Evolutionary conservation across 768 basidiomycete species (phyloP).

Genomic region (Leucosporidium creatinivorum): DNA sequence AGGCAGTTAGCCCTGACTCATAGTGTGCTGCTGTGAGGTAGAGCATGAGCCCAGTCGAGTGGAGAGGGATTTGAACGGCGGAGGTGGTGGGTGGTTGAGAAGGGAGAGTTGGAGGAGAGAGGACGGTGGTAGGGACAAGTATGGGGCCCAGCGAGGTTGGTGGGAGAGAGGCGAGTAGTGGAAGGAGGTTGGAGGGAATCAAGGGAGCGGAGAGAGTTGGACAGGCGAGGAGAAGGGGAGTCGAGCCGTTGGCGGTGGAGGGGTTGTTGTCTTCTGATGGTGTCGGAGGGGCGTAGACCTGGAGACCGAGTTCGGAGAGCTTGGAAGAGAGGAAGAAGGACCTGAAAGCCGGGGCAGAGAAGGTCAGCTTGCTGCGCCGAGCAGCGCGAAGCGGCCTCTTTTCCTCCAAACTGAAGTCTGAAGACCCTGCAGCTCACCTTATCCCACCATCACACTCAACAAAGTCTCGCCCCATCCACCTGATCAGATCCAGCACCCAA

Average conservation of each 20-base stretch:
- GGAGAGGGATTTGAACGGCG: background rate
- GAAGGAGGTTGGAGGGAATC: constrained; percentile 14
- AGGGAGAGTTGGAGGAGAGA: background rate
- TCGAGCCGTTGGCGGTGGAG: too few relatives aligned
- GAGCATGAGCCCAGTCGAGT: constrained; percentile 14
- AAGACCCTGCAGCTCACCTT: constrained; percentile 1
- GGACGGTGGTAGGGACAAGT: constrained; percentile 3
- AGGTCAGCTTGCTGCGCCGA: too few relatives aligned
- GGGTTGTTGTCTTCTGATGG: background rate
- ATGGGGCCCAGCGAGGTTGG: background rate
- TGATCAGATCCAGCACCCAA: constrained; percentile 27
- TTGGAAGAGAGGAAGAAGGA: constrained; percentile 30
- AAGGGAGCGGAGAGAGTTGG: background rate
- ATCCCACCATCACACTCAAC: constrained; percentile 19
- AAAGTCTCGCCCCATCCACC: constrained; percentile 17
- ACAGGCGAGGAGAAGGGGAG: background rate
- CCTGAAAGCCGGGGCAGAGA: background rate
- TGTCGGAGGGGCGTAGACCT: background rate
- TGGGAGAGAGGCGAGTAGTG: constrained; percentile 2
- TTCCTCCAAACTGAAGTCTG: too few relatives aligned
- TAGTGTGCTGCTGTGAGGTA: constrained; percentile 23
- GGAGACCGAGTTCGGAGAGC: constrained; percentile 22
- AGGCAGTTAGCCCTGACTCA: constrained; percentile 17
- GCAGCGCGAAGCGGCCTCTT: background rate
- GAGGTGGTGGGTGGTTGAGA: background rate